A percentile compares a stretch with the other conserved stretches of the same genome.
Evolutionary conservation across 2,329 filamentous ascomycete species (phyloP).

Genomic region (Colletotrichum sp.): DNA sequence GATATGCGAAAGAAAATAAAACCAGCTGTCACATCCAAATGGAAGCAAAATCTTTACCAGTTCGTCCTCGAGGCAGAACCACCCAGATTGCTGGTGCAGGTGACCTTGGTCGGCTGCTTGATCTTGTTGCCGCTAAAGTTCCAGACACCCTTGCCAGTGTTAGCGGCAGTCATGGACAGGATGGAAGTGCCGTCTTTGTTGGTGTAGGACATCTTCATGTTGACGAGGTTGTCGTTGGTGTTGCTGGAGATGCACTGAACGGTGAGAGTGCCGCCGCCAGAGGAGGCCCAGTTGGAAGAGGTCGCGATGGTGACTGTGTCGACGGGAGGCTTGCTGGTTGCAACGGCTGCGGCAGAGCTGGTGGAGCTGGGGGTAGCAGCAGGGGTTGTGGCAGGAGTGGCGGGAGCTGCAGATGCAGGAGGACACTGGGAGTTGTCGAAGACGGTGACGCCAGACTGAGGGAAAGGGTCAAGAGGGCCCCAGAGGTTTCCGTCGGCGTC

Average conservation of each 20-base stretch:
- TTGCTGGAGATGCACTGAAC: constrained; percentile 16
- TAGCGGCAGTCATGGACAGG: neutral
- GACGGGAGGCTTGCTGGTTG: neutral
- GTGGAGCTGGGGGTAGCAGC: neutral
- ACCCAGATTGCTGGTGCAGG: constrained; percentile 17
- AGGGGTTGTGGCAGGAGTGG: neutral
- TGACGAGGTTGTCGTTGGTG: constrained; percentile 19
- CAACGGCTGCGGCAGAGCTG: neutral
- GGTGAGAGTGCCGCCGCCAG: constrained; percentile 22
- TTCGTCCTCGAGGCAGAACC: neutral
- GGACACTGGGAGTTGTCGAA: constrained; percentile 20
- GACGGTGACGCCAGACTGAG: constrained; percentile 18
- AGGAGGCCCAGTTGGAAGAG: constrained; percentile 16
- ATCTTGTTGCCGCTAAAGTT: constrained; percentile 17
- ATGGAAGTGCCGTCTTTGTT: constrained; percentile 23
- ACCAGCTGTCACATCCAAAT: neutral
- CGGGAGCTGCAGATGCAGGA: neutral
- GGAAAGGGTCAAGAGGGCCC: constrained; percentile 40
- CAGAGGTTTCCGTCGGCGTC: constrained; percentile 34
- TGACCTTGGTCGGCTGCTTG: constrained; percentile 18
- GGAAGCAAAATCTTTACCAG: neutral
- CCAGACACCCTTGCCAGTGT: constrained; percentile 10
- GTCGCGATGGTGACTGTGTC: constrained; percentile 15
- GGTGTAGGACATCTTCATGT: constrained; percentile 26
- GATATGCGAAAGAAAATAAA: neutral